Percentiles rank a stretch among this genome's conserved stretches.
These are phyloP conservation scores for Dendrostoma leiphaemia DNA, from an alignment of 2,329 filamentous ascomycete species.

Conservation along the genomic window DNA sequence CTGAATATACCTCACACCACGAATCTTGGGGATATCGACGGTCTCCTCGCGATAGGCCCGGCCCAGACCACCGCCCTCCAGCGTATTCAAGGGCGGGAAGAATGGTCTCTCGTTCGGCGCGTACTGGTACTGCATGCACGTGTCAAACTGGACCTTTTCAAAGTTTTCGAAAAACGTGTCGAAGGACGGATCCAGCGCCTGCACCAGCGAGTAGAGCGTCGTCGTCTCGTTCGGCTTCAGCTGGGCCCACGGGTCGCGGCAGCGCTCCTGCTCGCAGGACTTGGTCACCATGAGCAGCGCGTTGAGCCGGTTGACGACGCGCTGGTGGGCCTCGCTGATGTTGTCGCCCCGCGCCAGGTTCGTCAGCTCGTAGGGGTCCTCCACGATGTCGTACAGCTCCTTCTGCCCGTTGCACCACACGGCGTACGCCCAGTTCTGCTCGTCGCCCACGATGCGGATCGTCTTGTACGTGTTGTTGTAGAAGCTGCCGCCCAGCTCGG, in stretches of 20 bases:
- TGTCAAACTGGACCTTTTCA: slow-evolving; percentile 20
- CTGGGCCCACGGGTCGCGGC: slow-evolving; percentile 54
- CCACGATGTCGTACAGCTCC: slow-evolving; percentile 31
- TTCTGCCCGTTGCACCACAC: slow-evolving; percentile 30
- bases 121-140: slow-evolving; percentile 20
- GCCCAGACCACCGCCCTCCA: slow-evolving; percentile 15
- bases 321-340: slow-evolving; percentile 33
- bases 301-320: slow-evolving; percentile 52
- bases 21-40: slow-evolving; percentile 13
- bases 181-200: slow-evolving; percentile 21
- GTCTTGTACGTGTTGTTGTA: slow-evolving; percentile 29
- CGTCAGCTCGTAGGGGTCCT: slow-evolving; percentile 26
- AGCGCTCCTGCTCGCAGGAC: slow-evolving; percentile 54
- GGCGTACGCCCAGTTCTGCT: slow-evolving; percentile 24
- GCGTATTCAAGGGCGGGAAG: slow-evolving; percentile 19
- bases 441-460: slow-evolving; percentile 25
- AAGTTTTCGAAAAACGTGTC: slow-evolving; percentile 22
- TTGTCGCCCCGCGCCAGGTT: slow-evolving; percentile 19
- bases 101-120: slow-evolving; percentile 22
- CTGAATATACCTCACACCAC: slow-evolving; percentile 12
- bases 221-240: slow-evolving; percentile 46
- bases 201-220: slow-evolving; percentile 18
- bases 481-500: slow-evolving; percentile 32
- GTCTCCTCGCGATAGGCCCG: slow-evolving; percentile 19
- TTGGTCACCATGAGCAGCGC: slow-evolving; percentile 59